phyloP scores from a whole-genome alignment of 805 yeast genomes.

The Hanseniaspora taiwanica region DNA sequence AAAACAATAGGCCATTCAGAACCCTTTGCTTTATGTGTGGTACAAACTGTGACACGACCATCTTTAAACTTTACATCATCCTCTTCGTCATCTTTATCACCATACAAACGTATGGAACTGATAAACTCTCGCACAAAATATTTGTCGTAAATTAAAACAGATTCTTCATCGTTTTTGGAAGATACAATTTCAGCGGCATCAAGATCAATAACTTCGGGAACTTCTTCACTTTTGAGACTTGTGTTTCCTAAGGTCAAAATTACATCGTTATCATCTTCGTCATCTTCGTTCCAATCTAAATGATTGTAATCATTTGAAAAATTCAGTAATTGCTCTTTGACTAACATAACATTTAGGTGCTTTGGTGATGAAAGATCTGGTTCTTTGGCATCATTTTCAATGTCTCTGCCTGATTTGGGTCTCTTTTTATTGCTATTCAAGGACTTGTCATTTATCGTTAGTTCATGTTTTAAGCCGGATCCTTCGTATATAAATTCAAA shows the following conservation, averaged over 20 bases:
- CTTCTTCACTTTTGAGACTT: constrained; percentile 4
- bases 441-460: neutral
- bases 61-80: constrained; percentile 12
- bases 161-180: constrained; percentile 5
- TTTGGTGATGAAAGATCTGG: constrained; percentile 15
- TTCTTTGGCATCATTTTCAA: constrained; percentile 13
- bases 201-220: neutral
- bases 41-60: constrained; percentile 44
- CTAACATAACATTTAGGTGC: constrained; percentile 15
- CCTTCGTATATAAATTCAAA: constrained; percentile 19
- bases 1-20: constrained; percentile 92
- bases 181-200: constrained; percentile 13
- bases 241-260: constrained; percentile 7
- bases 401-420: constrained; percentile 2
- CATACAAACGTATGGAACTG: constrained; percentile 3
- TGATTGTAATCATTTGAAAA: neutral
- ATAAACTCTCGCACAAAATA: constrained; percentile 3
- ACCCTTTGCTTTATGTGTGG: constrained; percentile 89
- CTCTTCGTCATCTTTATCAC: constrained; percentile 4
- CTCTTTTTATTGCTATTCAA: constrained; percentile 8
- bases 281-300: neutral
- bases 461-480: constrained; percentile 17
- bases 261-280: constrained; percentile 3
- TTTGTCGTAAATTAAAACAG: constrained; percentile 8
- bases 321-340: constrained; percentile 16